These are phyloP conservation scores for Pilaira anomala DNA, from an alignment of 192 early-diverging fungal genomes.

Conservation along the genomic window DNA sequence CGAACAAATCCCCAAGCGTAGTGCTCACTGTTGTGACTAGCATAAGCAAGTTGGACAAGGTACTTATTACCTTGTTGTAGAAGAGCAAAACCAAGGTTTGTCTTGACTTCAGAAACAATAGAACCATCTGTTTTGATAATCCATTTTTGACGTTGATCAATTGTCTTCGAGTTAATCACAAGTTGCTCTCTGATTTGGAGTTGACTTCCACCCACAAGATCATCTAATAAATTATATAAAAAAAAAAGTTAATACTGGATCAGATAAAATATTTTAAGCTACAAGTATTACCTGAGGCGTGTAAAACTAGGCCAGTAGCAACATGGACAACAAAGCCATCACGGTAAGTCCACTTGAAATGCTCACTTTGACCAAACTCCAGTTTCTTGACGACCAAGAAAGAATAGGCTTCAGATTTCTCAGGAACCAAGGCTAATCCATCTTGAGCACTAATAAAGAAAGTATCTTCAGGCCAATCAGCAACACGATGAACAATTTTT, in stretches of 20 bases:
- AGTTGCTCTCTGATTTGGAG: conserved; percentile 16
- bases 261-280: background rate
- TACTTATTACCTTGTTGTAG: conserved; percentile 4
- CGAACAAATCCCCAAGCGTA: conserved; percentile 12
- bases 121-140: conserved; percentile 16
- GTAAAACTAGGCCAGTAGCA: conserved; percentile 27
- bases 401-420: conserved; percentile 17
- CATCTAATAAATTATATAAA: conserved; percentile 1
- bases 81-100: conserved; percentile 17
- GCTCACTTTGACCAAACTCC: background rate
- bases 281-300: conserved; percentile 21
- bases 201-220: conserved; percentile 17
- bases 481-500: conserved; percentile 5
- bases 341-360: conserved; percentile 16
- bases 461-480: conserved; percentile 19
- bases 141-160: conserved; percentile 12
- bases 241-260: background rate
- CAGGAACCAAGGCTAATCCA: conserved; percentile 18
- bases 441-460: conserved; percentile 22
- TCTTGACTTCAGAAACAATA: conserved; percentile 3
- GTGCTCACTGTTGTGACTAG: background rate
- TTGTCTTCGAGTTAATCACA: background rate
- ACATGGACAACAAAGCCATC: conserved; percentile 23
- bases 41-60: conserved; percentile 12
- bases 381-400: conserved; percentile 4